Evolutionary conservation across 23 red algal species (phyloP), one percentile per base, ranked within the genome.

Genomic region (Gracilariopsis chorda): DNA sequence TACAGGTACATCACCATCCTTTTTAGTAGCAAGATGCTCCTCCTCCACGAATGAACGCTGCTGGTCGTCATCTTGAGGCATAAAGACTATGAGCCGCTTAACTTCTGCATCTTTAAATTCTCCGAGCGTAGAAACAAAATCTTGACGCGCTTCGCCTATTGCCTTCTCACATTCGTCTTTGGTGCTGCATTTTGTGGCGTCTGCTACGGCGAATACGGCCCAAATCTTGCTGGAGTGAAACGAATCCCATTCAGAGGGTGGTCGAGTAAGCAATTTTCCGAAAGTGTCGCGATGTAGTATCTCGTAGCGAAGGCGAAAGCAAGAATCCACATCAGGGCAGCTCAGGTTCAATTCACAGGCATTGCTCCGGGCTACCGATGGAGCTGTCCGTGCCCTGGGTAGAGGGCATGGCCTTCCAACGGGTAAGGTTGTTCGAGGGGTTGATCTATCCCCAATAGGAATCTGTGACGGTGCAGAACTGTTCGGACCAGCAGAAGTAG

Each of bases 161-260:
- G 71, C 91, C 44, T 58, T 44, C 58, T 94, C 63, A 48, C 78
- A 63, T 27, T 36, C 57, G 11, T 94, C 80, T n/a, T 19, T 34
- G 33, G 43, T 36, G 3, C 12, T 37, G 20, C 30, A 51, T 23
- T 52, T 44, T 32, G 91, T 86, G 32, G 69, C 73, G 70, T 94
- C 91, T 13, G 73, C 91, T 7, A 94, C 57, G 17, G 61, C 91
- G 49, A 94, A 77, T 5, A 94, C 91, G 13, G 78, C 90, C 91
- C 91, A 94, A 20, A 86, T 63, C 47, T 61, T 84, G 17, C 70
- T 80, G 2, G 79, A 84, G 45, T 84, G 78, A 43, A 94, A 94
- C 30, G 52, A 65, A 72, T 94, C 91, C 91, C 91, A 94, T 41
- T 94, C 91, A 2, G 91, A 94, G 29, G 77, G 53, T 34, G 91